Evolutionary conservation across 306 rosid genomes (phyloP), one percentile per base, ranked within the genome.

Genomic region (Elaeagnus macrophylla): DNA sequence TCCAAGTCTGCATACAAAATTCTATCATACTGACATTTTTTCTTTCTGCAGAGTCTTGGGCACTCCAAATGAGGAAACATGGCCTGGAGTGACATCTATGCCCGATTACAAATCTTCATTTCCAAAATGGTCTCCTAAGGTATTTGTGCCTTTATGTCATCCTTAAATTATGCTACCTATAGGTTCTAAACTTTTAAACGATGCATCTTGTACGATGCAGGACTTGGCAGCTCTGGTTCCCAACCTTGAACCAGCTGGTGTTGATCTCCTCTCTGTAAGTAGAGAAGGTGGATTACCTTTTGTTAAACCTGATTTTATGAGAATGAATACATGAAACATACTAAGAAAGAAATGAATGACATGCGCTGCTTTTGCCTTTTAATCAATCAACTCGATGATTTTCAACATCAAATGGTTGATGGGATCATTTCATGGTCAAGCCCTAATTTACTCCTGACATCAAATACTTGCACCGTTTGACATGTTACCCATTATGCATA

Each of bases 61-160:
- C 37, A 87, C 96, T 13, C 99, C 99, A 67, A 91, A 64, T 19
- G 99, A 87, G 64, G 93, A 91, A 64, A 76, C 89, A 44, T 91
- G 99, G 99, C 96, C 96, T 37, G 96, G 95, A 72, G 96, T 91
- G 70, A 87, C 75, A 75, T 82, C 96, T 64, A 68, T 91, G 83
- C 99, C 99, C 62, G 99, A 91, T 79, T 91, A 76, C 64, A 91
- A 87, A 71, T 76, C 93, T 69, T 73, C 99, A 67, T 91, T 91
- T 66, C 99, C 99, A 53, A 91, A 79, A 81, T 91, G 95, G 95
- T 81, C 76, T 53, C 1, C 82, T 18, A 91, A 80, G 99, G 99
- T 87, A 81, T 69, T 54, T 50, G 52, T 60, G 45, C 50, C 54
- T 39, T 10, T n/a, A n/a, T n/a, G n/a, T n/a, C n/a, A n/a, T n/a